Evolutionary conservation across 2,329 filamentous ascomycete genomes (phyloP).

Genomic region (Beauveria bassiana): DNA sequence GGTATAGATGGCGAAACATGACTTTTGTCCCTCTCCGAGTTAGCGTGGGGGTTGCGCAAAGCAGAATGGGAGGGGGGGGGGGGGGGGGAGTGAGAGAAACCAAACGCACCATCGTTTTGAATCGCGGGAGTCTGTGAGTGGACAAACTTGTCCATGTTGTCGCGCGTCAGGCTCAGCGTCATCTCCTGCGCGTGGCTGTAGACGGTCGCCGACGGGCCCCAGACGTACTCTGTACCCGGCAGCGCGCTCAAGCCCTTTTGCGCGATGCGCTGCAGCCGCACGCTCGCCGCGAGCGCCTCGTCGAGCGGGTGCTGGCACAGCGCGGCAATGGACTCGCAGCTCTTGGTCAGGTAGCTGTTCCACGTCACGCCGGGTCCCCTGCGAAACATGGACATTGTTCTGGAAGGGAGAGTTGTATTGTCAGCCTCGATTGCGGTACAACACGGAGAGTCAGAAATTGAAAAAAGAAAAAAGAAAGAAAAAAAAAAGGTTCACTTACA

Average conservation of each 20-base stretch:
- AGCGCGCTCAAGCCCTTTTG: background rate
- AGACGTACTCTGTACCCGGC: conserved; percentile 2
- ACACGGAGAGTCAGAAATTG: background rate
- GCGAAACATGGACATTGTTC: conserved; percentile 8
- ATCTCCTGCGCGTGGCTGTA: conserved; percentile 4
- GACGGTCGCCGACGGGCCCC: background rate
- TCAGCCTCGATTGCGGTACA: background rate
- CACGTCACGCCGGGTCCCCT: conserved; percentile 1
- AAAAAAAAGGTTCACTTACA: background rate
- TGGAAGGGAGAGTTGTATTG: background rate
- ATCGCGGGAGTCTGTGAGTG: background rate
- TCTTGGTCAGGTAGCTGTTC: conserved; percentile 2
- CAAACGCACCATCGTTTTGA: background rate
- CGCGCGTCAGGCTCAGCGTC: background rate
- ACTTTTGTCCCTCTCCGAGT: background rate
- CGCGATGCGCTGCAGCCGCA: conserved; percentile 3
- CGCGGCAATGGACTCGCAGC: conserved; percentile 4
- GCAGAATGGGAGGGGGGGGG: too few relatives aligned
- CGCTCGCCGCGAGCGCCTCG: background rate
- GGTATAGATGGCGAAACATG: conserved; percentile 17
- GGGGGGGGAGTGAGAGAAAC: background rate
- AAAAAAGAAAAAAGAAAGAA: rapidly evolving
- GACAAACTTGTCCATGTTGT: conserved; percentile 7
- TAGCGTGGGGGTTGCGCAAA: background rate
- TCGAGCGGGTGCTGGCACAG: conserved; percentile 5